Base-by-base conservation (phyloP, 306 rosid species). In the Fragaria nilgerrensis region DNA sequence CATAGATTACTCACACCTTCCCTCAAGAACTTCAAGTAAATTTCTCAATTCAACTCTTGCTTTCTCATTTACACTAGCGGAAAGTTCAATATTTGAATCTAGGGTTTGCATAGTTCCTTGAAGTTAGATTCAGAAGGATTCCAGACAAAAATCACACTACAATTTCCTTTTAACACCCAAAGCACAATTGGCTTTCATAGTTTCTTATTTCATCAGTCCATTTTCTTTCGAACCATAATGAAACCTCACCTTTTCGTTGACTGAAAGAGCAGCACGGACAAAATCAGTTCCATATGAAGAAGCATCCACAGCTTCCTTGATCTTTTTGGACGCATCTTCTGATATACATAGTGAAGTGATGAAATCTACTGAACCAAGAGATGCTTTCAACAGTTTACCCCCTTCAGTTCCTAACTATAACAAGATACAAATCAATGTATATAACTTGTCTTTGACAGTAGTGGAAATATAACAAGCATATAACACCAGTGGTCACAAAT, bases 291-390 rank as follows among this genome's bases (percentile, higher is more conserved):
- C 98, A 66, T 83, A 92, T 2, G 94, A 87, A 80, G 99, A 95
- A 58, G 91, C 78, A 89, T 83, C 79, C 63, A 88, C 93, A 75
- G 99, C 99, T 32, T 95, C 93, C 84, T 88, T 89, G 84, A 95
- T 91, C 88, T 78, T 92, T 75, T 84, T 78, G 52, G 88, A 86
- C 76, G 89, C 96, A 64, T 82, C 87, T 74, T 92, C 85, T 9
- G 96, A 87, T 82, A 79, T 90, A 85, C 91, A 92, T 34, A 84
- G 87, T 34, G 99, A 95, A 63, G 94, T 91, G 74, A 95, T 87
- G 83, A 95, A 95, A 87, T 95, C 99, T 64, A 95, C 90, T 77
- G 98, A 95, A 71, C 99, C 99, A 81, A 95, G 97, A 62, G 97
- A 87, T 13, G 99, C 98, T 77, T 85, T 85, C 79, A 90, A 82